phyloP scores from a whole-genome alignment of 2,329 filamentous ascomycete genomes.

The Neofusicoccum parvum region DNA sequence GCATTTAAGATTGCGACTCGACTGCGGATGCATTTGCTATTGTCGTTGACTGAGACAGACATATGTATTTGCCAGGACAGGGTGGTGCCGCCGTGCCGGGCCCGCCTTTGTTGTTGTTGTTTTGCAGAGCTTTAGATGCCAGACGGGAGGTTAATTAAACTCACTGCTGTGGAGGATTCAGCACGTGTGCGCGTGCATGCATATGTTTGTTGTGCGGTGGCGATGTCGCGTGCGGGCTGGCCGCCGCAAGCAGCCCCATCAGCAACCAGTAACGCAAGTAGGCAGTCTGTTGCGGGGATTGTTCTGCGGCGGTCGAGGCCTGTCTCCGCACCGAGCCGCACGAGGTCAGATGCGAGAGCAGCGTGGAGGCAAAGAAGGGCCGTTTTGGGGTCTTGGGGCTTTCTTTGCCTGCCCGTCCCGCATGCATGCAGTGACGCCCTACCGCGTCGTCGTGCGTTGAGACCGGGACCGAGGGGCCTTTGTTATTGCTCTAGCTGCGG shows the following conservation, averaged over 20 bases:
- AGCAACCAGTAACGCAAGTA: neutral
- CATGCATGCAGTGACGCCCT: neutral
- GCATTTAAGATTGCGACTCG: neutral
- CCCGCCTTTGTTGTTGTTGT: too few relatives aligned
- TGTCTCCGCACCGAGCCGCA: neutral
- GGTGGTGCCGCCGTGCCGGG: neutral
- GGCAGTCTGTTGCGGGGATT: neutral
- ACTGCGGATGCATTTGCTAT: neutral
- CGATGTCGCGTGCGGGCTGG: neutral
- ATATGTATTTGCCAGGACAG: neutral
- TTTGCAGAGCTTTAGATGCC: too few relatives aligned
- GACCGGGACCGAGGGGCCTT: neutral
- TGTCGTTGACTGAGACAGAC: neutral
- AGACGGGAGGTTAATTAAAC: neutral
- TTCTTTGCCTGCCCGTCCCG: neutral
- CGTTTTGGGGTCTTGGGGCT: neutral
- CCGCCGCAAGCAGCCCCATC: neutral
- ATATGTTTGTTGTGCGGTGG: neutral
- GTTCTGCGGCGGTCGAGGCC: neutral
- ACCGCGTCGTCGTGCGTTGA: conserved; percentile 1
- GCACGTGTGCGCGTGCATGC: conserved; percentile 3
- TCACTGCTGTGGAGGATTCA: neutral
- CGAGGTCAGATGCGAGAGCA: neutral
- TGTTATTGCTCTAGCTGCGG: conserved; percentile 2
- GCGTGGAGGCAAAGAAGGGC: neutral